These are phyloP conservation scores for Heracleum sosnowskyi DNA, from an alignment of 129 eudicot species.

Conservation along the genomic window DNA sequence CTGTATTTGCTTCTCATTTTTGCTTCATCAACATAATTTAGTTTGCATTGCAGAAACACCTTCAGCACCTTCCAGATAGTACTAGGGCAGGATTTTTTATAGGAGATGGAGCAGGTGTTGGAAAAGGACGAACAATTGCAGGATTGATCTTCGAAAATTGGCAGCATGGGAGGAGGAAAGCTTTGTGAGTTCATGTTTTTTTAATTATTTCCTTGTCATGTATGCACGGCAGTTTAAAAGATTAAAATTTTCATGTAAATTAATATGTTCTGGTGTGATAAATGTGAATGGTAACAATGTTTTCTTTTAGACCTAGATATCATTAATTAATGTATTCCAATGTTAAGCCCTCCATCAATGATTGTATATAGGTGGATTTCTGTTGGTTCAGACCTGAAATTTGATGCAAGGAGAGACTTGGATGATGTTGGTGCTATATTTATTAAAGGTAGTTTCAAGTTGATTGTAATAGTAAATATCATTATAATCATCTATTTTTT, in stretches of 20 bases:
- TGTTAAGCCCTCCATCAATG: conserved; percentile 7
- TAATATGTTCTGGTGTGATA: neutral
- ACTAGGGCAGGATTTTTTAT: conserved; percentile 90
- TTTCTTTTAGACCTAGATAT: neutral
- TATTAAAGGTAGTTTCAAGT: conserved; percentile 53
- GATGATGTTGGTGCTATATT: conserved; percentile 88
- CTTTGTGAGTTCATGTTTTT: conserved; percentile 60
- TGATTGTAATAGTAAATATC: neutral
- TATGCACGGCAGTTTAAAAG: neutral
- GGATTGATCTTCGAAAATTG: conserved; percentile 98
- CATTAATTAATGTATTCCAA: neutral
- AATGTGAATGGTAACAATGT: neutral
- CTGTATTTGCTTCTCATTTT: conserved; percentile 11
- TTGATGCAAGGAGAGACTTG: conserved; percentile 91
- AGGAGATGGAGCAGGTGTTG: conserved; percentile 99
- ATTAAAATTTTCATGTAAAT: neutral
- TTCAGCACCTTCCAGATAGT: conserved; percentile 75
- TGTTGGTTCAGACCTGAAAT: conserved; percentile 97
- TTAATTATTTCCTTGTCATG: conserved; percentile 1
- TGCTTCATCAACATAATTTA: conserved; percentile 12
- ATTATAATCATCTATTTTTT: neutral
- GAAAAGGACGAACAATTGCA: conserved; percentile 97
- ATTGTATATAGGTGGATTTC: conserved; percentile 75
- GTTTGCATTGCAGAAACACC: conserved; percentile 69
- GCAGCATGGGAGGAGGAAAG: conserved; percentile 91